A percentile compares a stretch with the other conserved stretches of the same genome.
These are phyloP conservation scores for Aspergillus tamarii DNA, from an alignment of 2,329 filamentous ascomycete species.

Conservation along the genomic window DNA sequence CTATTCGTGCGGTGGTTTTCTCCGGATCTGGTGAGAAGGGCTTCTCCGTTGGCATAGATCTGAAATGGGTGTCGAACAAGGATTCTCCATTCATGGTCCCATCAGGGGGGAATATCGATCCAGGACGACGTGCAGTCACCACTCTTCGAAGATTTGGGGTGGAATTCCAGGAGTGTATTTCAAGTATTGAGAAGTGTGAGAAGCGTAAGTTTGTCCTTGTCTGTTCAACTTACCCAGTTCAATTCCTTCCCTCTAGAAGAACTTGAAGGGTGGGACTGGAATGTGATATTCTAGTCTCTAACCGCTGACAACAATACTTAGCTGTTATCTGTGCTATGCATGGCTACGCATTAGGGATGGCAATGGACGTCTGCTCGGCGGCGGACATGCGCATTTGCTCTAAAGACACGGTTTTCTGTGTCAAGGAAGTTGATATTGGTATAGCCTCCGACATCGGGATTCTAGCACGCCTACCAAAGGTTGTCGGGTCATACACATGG, in stretches of 20 bases:
- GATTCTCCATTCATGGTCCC: neutral
- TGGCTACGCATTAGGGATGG: neutral
- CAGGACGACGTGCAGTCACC: neutral
- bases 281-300: no score
- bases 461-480: neutral
- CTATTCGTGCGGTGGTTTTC: neutral
- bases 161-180: neutral
- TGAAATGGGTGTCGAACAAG: neutral
- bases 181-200: neutral
- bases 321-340: neutral
- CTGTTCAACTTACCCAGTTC: neutral
- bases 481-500: neutral
- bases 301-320: neutral
- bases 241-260: no score
- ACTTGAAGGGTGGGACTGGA: rapidly evolving
- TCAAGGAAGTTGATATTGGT: neutral
- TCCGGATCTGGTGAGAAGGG: neutral
- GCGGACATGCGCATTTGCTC: neutral
- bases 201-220: neutral
- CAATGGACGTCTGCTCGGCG: neutral
- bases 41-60: neutral
- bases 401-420: neutral
- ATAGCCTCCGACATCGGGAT: neutral
- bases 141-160: neutral
- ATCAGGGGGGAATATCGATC: neutral